Evolutionary conservation across 495 filamentous ascomycete genomes (phyloP), one percentile per base, ranked within the genome.

Genomic region (Cercophora newfieldiana): DNA sequence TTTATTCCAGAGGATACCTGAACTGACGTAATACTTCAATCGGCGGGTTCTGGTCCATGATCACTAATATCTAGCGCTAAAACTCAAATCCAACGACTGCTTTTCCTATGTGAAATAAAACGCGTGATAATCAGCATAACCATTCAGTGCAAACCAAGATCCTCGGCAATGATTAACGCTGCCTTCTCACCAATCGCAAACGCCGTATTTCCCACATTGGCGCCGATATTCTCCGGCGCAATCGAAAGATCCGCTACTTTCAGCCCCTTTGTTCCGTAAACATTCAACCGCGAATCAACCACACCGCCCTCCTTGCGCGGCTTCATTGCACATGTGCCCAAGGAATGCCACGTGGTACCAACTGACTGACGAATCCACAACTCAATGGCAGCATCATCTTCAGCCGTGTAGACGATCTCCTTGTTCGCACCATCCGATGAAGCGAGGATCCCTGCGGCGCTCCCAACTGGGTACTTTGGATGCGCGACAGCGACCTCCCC

Each of bases 121-220:
- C 0, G 85, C 86, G 66, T 88, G 77, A 68, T 89, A 88, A 8
- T 77, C 83, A 3, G 82, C n/a, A n/a, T 81, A 7, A 94, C 88
- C 72, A 63, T 91, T 85, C 63, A 95, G 80, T 49, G 85, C 90
- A 50, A 93, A 3, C 91, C 91, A 22, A 93, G 79, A 68, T 93
- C 89, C 74, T 92, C 90, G 3, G 86, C 90, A n/a, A 86, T 79
- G 1, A 93, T 81, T 65, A 89, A 77, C 0, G 89, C 89, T 24
- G 84, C 87, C 77, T 95, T 95, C 80, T 95, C 91, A n/a, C 90
- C 91, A 61, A 95, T 93, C 7, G 92, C 79, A 12, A 94, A 83
- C 25, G 91, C 90, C 16, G 89, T 93, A 51, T 86, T 86, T 71
- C 88, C 88, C 67, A 90, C 92, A 75, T 92, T 92, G 80, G 88